These are phyloP conservation scores for Ustilago xerochloae DNA, from an alignment of 1,284 basidiomycete genomes.

Conservation along the genomic window DNA sequence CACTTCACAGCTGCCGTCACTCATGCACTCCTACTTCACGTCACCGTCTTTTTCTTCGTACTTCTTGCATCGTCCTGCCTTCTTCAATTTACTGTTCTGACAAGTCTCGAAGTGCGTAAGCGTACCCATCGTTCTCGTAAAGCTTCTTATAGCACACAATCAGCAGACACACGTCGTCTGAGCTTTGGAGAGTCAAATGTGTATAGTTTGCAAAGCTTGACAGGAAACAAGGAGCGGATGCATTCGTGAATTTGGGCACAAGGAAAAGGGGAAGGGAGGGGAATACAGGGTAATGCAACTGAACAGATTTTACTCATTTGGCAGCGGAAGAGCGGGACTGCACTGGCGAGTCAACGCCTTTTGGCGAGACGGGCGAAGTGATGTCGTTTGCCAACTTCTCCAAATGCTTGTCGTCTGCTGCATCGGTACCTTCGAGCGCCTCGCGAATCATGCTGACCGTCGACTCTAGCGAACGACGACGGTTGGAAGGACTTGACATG, in stretches of 20 bases:
- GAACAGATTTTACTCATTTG: constrained; percentile 5
- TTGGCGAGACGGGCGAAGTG: constrained; percentile 48
- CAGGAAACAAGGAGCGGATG: constrained; percentile 12
- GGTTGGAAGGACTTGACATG: constrained; percentile 91
- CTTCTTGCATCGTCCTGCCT: background rate
- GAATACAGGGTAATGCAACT: background rate
- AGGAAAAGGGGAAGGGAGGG: background rate
- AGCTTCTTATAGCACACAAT: background rate
- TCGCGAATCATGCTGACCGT: constrained; percentile 92
- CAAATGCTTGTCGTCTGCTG: constrained; percentile 54
- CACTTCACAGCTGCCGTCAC: background rate
- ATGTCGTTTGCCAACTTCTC: constrained; percentile 61
- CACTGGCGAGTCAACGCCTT: constrained; percentile 24
- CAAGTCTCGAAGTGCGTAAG: no score
- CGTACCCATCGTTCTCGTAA: background rate
- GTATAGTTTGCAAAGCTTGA: constrained; percentile 17
- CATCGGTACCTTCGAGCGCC: constrained; percentile 61
- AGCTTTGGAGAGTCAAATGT: background rate
- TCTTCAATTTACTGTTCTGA: no score
- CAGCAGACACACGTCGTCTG: background rate
- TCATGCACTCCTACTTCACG: background rate
- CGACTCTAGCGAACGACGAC: constrained; percentile 91
- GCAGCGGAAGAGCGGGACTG: constrained; percentile 9
- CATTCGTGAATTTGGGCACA: constrained; percentile 8
- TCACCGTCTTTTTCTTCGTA: background rate